Base-by-base conservation (phyloP, 2,329 filamentous ascomycete genomes). In the Thermoascus crustaceus region DNA sequence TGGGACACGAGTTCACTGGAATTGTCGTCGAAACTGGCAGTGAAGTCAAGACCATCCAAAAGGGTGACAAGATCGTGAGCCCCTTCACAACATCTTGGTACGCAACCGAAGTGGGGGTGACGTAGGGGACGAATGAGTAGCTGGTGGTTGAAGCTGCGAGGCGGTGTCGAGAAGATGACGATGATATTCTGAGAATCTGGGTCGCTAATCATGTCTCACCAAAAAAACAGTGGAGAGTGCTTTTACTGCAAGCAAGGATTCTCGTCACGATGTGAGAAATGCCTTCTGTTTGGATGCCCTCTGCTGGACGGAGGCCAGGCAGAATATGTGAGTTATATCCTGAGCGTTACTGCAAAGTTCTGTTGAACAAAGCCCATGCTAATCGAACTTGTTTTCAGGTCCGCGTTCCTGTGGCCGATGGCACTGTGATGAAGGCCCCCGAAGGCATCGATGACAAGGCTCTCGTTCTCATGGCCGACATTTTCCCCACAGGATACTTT, bases 391-490 rank as follows among this genome's bases (percentile, higher is more conserved):
- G n/a, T 49, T 50, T 52, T 32, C 54, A 71, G 56, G 67, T 88
- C 34, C 78, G 85, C 21, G 74, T 94, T 9, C 88, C 88, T 0
- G 66, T 81, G 36, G 87, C 87, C 7, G 86, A 94, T 52, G 77
- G 78, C 22, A 93, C 85, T 1, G 75, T 81, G n/a, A 73, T 87
- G 53, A 81, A 80, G 50, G 80, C 85, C 0, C 82, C 83, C 0
- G 60, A 75, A 2, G 75, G 72, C 6, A 81, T 93, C 39, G 75
- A 80, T 13, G 80, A 89, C 47, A 74, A 82, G 44, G 78, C 78
- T 22, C 69, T 93, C 32, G 78, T 93, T 5, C 72, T 94, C 17
- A 94, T 94, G 87, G 86, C 85, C 10, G 87, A 94, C 54, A 93
- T 94, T 50, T 94, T 91, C 60, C 87, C 87, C 1, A 85, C 80